Conservation (phyloP, 179 eudicot genomes). For the Actinidia polygama region DNA sequence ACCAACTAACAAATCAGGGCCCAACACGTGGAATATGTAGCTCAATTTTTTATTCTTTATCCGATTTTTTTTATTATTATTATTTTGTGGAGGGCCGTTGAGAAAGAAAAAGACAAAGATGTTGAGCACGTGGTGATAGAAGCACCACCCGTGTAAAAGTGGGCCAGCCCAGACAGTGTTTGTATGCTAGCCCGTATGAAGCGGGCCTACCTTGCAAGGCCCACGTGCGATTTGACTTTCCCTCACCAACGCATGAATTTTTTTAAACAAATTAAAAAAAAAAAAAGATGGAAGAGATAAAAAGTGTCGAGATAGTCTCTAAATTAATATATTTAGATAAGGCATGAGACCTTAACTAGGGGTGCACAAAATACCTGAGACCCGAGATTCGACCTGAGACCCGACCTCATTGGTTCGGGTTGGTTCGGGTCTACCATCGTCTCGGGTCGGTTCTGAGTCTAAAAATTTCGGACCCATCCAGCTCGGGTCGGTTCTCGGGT, state of each 20-base stretch:
- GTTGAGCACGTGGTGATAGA: conserved; percentile 9
- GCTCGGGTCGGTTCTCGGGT: no score
- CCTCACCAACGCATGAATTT: neutral
- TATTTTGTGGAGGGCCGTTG: neutral
- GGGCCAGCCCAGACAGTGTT: neutral
- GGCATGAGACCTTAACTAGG: no score
- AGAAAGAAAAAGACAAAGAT: neutral
- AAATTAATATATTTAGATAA: no score
- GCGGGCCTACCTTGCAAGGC: neutral
- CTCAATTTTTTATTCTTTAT: neutral
- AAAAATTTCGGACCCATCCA: no score
- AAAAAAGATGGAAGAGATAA: neutral
- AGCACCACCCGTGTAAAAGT: conserved; percentile 6
- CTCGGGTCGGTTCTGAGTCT: no score
- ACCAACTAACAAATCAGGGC: neutral
- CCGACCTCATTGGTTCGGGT: no score
- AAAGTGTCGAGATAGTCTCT: neutral
- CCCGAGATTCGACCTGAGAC: neutral
- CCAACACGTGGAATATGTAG: conserved; percentile 3
- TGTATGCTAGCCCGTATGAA: neutral
- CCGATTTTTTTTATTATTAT: neutral
- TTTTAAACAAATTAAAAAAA: neutral
- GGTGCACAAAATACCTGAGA: neutral
- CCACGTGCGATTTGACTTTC: conserved; percentile 14
- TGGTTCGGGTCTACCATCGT: no score